Evolutionary conservation across 305 asterid genomes (phyloP).

Genomic region (Lippia alba): DNA sequence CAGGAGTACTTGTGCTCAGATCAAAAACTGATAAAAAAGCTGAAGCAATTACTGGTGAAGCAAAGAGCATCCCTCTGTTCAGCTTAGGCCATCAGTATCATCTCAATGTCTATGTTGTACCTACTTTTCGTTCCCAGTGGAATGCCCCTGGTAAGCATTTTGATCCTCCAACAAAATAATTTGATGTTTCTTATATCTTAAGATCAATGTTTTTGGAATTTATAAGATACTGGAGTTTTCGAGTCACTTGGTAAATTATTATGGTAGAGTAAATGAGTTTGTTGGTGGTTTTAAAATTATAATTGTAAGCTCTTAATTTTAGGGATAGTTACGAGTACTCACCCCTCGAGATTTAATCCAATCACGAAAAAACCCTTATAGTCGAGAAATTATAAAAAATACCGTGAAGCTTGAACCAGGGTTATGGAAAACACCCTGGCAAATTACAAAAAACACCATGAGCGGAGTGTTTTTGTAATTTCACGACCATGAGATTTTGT

Average conservation of each 20-base stretch:
- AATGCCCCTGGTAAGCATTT: constrained; percentile 18
- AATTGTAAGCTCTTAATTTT: background rate
- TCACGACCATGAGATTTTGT: too few species aligned
- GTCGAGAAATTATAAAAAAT: too few species aligned
- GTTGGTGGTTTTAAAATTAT: background rate
- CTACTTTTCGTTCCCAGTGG: too few species aligned
- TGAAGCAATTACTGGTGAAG: constrained; percentile 70
- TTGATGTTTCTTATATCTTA: too few species aligned
- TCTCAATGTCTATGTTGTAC: constrained; percentile 6
- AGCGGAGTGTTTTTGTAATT: too few species aligned
- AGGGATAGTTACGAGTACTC: too few species aligned
- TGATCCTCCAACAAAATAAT: too few species aligned
- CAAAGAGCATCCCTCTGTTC: constrained; percentile 77
- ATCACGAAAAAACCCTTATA: too few species aligned
- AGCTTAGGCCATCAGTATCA: constrained; percentile 41
- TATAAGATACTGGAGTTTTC: background rate
- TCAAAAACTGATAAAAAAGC: constrained; percentile 65
- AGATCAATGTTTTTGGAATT: background rate
- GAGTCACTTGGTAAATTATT: background rate
- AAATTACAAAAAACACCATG: too few species aligned
- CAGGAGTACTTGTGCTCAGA: constrained; percentile 81
- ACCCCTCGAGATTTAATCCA: too few species aligned
- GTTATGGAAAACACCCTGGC: too few species aligned
- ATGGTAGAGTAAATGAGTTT: background rate
- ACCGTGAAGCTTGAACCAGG: too few species aligned